phyloP scores from a whole-genome alignment of 306 rosid genomes.

The Parietaria judaica region DNA sequence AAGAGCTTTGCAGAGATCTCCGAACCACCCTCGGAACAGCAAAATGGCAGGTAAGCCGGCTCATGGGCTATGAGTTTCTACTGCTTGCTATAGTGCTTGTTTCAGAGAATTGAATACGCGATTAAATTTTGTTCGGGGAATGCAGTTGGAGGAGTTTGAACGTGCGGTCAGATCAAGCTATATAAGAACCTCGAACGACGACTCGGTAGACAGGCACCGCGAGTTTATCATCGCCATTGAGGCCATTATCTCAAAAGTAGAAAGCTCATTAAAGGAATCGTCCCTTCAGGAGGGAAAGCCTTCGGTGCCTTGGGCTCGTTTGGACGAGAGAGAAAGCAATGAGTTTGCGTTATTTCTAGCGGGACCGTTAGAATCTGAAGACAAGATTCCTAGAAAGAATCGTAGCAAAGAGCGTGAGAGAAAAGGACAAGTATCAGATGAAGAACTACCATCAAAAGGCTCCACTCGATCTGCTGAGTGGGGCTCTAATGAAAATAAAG shows the following conservation, averaged over 20 bases:
- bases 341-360: slow-evolving; percentile 84
- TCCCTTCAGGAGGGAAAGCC: slow-evolving; percentile 39
- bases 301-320: slow-evolving; percentile 59
- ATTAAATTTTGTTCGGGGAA: slow-evolving; percentile 20
- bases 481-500: slow-evolving; percentile 25
- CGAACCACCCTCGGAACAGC: slow-evolving; percentile 84
- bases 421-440: slow-evolving; percentile 21
- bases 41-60: slow-evolving; percentile 81
- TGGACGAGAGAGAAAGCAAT: slow-evolving; percentile 73
- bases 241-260: slow-evolving; percentile 47
- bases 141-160: slow-evolving; percentile 86
- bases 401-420: slow-evolving; percentile 25
- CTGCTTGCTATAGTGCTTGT: background rate
- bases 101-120: slow-evolving; percentile 12
- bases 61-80: background rate
- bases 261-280: slow-evolving; percentile 42
- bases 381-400: slow-evolving; percentile 18
- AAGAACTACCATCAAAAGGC: slow-evolving; percentile 25
- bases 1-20: slow-evolving; percentile 70
- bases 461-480: slow-evolving; percentile 28
- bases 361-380: slow-evolving; percentile 30
- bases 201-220: slow-evolving; percentile 60
- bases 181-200: slow-evolving; percentile 41
- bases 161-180: slow-evolving; percentile 65
- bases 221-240: slow-evolving; percentile 60